Conservation (phyloP, 2,329 filamentous ascomycete species). For the Karstenula rhodostoma region DNA sequence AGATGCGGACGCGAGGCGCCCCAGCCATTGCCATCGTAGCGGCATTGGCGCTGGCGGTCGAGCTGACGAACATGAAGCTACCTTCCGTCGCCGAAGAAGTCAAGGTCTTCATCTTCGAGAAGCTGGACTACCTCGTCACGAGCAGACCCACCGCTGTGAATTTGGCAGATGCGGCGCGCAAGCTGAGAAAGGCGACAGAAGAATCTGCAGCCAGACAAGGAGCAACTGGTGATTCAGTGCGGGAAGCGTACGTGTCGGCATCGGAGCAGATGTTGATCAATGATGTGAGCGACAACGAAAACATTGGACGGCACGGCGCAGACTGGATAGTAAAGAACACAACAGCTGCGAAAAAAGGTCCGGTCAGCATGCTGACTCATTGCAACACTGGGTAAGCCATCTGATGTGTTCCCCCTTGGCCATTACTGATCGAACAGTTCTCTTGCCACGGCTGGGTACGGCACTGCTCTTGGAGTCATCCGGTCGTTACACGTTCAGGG, state of each 20-base stretch:
- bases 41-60: conserved; percentile 84
- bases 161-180: conserved; percentile 84
- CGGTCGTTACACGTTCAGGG: conserved; percentile 75
- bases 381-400: conserved; percentile 85
- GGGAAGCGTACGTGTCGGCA: conserved; percentile 75
- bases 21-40: conserved; percentile 99
- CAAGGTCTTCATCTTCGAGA: conserved; percentile 72
- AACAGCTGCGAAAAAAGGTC: conserved; percentile 58
- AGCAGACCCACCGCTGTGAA: conserved; percentile 96
- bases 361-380: conserved; percentile 89
- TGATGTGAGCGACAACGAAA: conserved; percentile 86
- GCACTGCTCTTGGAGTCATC: conserved; percentile 93
- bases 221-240: conserved; percentile 63
- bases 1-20: conserved; percentile 82
- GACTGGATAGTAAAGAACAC: conserved; percentile 77
- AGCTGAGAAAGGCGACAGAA: conserved; percentile 73
- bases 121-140: conserved; percentile 84
- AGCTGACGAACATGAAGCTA: conserved; percentile 69
- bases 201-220: conserved; percentile 54
- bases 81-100: conserved; percentile 68
- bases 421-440: conserved; percentile 63
- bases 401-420: background rate
- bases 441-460: conserved; percentile 95
- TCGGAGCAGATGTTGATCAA: conserved; percentile 88
- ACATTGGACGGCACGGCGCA: conserved; percentile 83